A percentile compares a stretch with the other conserved stretches of the same genome.
Conservation (phyloP, 441 rosid genomes). For the Biscutella auriculata region DNA sequence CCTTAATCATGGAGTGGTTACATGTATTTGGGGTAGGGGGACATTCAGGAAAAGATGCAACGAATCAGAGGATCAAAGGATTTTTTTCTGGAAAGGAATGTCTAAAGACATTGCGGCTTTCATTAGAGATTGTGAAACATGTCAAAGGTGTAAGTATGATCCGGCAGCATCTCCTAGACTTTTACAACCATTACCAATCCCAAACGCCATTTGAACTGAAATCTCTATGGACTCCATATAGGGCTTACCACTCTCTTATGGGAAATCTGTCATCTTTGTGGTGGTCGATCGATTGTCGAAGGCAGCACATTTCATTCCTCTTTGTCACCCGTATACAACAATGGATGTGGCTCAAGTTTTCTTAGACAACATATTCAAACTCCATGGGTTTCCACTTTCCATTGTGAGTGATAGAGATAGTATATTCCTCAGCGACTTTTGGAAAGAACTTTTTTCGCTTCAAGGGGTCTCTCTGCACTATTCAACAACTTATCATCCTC, state of each 20-base stretch:
- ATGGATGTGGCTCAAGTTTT: no score
- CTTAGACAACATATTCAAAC: background rate
- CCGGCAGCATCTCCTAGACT: rapidly evolving
- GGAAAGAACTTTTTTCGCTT: background rate
- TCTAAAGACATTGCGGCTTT: no score
- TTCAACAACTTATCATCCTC: background rate
- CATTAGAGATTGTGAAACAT: background rate
- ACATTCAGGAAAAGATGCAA: background rate
- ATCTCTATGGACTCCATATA: background rate
- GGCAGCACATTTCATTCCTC: background rate
- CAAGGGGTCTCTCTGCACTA: background rate
- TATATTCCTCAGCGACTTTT: background rate
- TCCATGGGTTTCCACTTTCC: background rate
- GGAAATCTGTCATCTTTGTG: background rate
- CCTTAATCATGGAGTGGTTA: background rate
- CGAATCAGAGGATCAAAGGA: background rate
- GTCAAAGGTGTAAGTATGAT: background rate
- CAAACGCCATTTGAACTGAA: rapidly evolving
- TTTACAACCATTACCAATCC: background rate
- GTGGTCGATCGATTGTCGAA: background rate
- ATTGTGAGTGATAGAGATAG: background rate
- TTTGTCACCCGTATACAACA: no score
- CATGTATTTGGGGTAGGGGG: background rate
- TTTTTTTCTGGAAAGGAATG: no score
- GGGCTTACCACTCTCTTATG: background rate